Base-by-base conservation (phyloP, 2,329 filamentous ascomycete species). In the Epicoccum nigrum region DNA sequence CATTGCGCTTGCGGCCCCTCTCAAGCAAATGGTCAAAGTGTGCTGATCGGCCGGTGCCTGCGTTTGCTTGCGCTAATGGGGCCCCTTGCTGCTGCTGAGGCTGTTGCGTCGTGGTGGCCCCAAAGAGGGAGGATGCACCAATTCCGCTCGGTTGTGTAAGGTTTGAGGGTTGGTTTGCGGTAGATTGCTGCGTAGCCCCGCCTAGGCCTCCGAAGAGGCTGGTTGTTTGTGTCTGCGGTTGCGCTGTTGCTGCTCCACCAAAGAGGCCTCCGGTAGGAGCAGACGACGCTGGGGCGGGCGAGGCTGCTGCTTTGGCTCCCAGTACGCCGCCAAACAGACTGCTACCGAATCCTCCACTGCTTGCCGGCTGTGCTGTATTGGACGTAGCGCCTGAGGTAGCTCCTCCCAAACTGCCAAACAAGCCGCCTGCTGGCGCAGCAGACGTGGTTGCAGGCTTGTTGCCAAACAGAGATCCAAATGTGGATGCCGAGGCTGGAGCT, bases 11-110 rank as follows among this genome's bases (percentile, higher is more conserved):
- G 67, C 81, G 84, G 28, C 83, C 82, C 51, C 84, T 80, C 65
- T 87, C 85, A 17, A 87, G 71, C 28, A 87, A 68, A 57, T 83
- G 84, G 60, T 86, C 85, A 65, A 87, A 87, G 61, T 85, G 86
- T 0, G 83, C 83, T 21, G 83, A 82, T 59, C 82, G 79, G 13
- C 60, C 60, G 19, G 60, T 62, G 28, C 60, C 65, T 41, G 63
- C 60, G 49, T 58, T 68, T 51, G 71, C 64, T 56, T 74, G 70
- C 8, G 66, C 57, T 38, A 71, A 42, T 37, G 73, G 65, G 33
- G 62, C 67, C 34, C 64, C 67, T 40, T 65, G 68, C 43, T 68
- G 66, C 48, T 70, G 66, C 46, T 70, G 67, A 37, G 58, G 59
- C 23, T 55, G 60, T 45, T 72, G 67, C 34, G 60, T 60, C 21